Conservation (phyloP, 192 early-diverging fungal species). For the Phycomyces nitens region DNA sequence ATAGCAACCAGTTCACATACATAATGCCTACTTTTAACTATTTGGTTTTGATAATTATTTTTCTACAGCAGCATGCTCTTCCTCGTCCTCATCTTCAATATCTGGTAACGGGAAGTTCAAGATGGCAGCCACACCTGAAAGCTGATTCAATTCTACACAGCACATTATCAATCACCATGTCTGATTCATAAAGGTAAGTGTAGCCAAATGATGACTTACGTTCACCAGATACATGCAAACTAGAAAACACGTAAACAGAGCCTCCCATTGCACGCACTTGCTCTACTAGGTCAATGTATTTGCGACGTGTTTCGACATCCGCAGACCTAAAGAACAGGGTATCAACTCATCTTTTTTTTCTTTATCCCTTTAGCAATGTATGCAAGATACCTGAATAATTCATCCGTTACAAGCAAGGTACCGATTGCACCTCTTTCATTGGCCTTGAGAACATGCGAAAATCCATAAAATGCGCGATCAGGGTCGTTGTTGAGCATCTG, state of each 20-base stretch:
- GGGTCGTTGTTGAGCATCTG: slow-evolving; percentile 86
- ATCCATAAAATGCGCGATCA: slow-evolving; percentile 92
- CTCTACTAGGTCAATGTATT: slow-evolving; percentile 89
- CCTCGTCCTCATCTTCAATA: slow-evolving; percentile 67
- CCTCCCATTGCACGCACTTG: slow-evolving; percentile 70
- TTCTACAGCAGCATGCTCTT: slow-evolving; percentile 20
- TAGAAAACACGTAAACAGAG: slow-evolving; percentile 84
- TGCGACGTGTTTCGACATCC: slow-evolving; percentile 76
- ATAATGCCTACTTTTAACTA: no score
- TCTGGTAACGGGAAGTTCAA: slow-evolving; percentile 89
- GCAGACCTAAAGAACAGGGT: slow-evolving; percentile 52
- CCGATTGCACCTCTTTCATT: slow-evolving; percentile 83
- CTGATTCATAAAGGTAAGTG: no score
- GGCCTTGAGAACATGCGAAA: slow-evolving; percentile 78
- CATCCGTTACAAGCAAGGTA: slow-evolving; percentile 88
- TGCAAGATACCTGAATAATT: slow-evolving; percentile 67
- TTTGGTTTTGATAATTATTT: no score
- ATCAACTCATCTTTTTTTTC: slow-evolving; percentile 3
- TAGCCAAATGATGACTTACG: slow-evolving; percentile 43
- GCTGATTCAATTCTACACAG: slow-evolving; percentile 75
- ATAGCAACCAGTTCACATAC: no score
- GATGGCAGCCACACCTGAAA: slow-evolving; percentile 94
- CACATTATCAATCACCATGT: slow-evolving; percentile 1
- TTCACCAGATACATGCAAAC: slow-evolving; percentile 93
- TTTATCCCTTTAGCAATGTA: background rate